These are phyloP conservation scores for Ophidiomyces ophidiicola DNA, from an alignment of 2,329 filamentous ascomycete genomes.

Conservation along the genomic window DNA sequence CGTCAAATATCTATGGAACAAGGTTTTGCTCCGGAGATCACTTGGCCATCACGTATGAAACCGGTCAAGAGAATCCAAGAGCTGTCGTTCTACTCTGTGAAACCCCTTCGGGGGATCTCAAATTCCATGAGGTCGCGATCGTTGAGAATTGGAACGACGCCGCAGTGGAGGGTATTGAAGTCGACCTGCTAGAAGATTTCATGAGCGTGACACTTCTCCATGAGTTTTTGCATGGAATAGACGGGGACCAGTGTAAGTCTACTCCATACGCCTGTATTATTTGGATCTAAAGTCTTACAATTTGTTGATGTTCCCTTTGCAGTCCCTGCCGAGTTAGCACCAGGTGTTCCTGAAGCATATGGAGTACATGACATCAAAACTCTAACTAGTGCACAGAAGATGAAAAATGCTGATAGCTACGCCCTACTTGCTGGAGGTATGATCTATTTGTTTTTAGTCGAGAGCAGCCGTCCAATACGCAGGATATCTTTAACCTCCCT, in stretches of 20 bases:
- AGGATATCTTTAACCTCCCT: too few relatives aligned
- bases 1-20: too few relatives aligned
- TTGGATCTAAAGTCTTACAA: neutral
- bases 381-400: neutral
- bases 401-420: slow-evolving; percentile 3
- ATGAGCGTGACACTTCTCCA: slow-evolving; percentile 4
- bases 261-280: neutral
- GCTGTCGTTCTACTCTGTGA: slow-evolving; percentile 2
- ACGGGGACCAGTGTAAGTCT: neutral
- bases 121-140: neutral
- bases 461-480: too few relatives aligned
- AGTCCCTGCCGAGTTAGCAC: neutral
- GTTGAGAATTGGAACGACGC: neutral
- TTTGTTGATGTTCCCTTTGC: neutral
- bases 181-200: neutral
- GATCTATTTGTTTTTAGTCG: too few relatives aligned
- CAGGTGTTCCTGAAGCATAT: neutral
- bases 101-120: neutral
- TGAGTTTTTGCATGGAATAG: slow-evolving; percentile 5
- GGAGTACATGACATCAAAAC: neutral
- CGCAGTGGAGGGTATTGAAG: neutral
- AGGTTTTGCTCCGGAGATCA: neutral
- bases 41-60: neutral
- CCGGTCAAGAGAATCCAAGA: neutral
- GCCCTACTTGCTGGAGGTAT: slow-evolving; percentile 3